These are phyloP conservation scores for Stagonosporopsis tanaceti DNA, from an alignment of 2,329 filamentous ascomycete species.

Conservation along the genomic window DNA sequence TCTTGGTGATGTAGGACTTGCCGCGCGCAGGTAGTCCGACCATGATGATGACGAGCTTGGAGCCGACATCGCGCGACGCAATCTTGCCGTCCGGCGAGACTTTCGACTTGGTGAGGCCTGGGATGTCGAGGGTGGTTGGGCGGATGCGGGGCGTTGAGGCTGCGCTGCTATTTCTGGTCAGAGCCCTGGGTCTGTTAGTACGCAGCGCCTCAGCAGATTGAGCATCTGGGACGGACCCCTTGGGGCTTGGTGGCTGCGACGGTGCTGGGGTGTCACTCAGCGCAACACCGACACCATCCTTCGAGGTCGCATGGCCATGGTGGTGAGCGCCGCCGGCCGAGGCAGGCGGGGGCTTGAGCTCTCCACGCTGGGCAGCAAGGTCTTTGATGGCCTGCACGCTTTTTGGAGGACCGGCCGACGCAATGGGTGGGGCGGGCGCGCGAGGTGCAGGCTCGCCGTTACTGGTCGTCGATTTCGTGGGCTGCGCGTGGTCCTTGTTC, in stretches of 20 bases:
- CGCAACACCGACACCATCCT: constrained; percentile 60
- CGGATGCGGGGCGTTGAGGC: constrained; percentile 81
- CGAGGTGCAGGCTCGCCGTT: constrained; percentile 30
- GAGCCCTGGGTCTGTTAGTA: constrained; percentile 60
- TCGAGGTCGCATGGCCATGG: constrained; percentile 28
- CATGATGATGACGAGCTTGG: constrained; percentile 98
- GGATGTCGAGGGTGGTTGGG: constrained; percentile 95
- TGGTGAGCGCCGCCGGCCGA: constrained; percentile 23
- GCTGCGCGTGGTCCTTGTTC: constrained; percentile 31
- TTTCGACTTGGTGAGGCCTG: constrained; percentile 92
- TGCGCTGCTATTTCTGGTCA: constrained; percentile 76
- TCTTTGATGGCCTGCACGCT: constrained; percentile 37
- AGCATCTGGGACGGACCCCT: constrained; percentile 60
- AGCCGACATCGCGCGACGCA: constrained; percentile 89
- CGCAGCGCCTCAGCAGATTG: constrained; percentile 21
- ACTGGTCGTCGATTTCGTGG: constrained; percentile 18
- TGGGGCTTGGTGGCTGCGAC: constrained; percentile 68
- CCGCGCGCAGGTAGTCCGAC: constrained; percentile 93
- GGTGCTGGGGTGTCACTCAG: constrained; percentile 70
- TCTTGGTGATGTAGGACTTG: constrained; percentile 99
- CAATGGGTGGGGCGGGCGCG: constrained; percentile 29
- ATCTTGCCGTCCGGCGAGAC: constrained; percentile 96
- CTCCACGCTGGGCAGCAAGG: constrained; percentile 33
- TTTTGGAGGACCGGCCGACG: constrained; percentile 28
- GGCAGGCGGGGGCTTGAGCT: constrained; percentile 43